Conservation (phyloP, 768 basidiomycete species). For the Suillus subalutaceus region DNA sequence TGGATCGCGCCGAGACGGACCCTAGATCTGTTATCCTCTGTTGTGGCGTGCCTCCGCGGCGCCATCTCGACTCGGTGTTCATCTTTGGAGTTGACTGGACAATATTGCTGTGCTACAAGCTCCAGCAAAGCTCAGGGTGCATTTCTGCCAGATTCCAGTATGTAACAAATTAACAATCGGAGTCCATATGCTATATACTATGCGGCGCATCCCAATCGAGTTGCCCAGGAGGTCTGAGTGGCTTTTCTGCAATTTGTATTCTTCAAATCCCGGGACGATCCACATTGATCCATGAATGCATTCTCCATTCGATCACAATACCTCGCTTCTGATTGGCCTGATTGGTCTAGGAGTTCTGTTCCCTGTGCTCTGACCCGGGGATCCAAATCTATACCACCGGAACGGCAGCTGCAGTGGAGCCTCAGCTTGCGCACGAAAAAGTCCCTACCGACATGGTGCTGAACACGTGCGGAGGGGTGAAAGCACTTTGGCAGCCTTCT, state of each 20-base stretch:
- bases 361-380: background rate
- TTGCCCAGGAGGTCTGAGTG: background rate
- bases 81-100: background rate
- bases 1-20: background rate
- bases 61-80: background rate
- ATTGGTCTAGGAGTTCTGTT: background rate
- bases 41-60: background rate
- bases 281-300: background rate
- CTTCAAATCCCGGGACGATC: background rate
- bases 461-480: slow-evolving; percentile 7
- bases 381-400: background rate
- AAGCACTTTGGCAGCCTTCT: background rate
- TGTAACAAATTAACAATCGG: background rate
- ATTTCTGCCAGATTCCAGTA: background rate
- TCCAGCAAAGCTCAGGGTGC: background rate
- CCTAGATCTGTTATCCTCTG: background rate
- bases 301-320: background rate
- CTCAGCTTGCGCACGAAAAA: background rate
- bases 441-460: background rate
- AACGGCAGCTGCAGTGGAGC: background rate
- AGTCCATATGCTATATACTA: background rate
- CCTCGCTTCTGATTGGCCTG: background rate
- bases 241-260: background rate
- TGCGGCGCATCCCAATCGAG: background rate
- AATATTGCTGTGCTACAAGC: background rate